A percentile compares a stretch with the other conserved stretches of the same genome.
Conservation (phyloP, 768 basidiomycete species). For the Cyclocybe cylindracea region DNA sequence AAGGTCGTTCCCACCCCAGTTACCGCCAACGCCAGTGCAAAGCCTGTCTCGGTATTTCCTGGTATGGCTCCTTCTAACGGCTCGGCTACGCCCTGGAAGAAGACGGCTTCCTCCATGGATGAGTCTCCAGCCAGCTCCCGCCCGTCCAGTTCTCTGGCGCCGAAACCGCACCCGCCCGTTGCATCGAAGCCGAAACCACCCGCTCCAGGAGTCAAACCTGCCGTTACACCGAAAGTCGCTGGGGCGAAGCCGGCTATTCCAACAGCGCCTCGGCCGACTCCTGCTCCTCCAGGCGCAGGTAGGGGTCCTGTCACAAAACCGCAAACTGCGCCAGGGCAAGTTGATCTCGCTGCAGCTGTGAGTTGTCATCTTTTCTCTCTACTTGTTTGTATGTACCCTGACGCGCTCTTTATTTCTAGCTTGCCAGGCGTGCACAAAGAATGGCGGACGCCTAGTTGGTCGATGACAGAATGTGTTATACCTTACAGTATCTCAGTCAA, state of each 20-base stretch:
- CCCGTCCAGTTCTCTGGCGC: conserved; percentile 49
- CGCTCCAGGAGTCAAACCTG: conserved; percentile 35
- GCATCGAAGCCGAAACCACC: conserved; percentile 72
- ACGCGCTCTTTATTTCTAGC: conserved; percentile 36
- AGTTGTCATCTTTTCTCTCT: conserved; percentile 30
- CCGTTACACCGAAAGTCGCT: conserved; percentile 40
- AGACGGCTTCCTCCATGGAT: conserved; percentile 33
- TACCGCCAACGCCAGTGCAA: conserved; percentile 62
- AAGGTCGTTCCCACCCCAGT: conserved; percentile 43
- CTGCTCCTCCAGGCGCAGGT: conserved; percentile 37
- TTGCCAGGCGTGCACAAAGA: conserved; percentile 77
- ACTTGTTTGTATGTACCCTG: conserved; percentile 1
- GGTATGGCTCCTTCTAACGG: conserved; percentile 72
- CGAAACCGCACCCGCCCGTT: conserved; percentile 59
- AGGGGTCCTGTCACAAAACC: conserved; percentile 39
- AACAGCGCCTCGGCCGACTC: conserved; percentile 50
- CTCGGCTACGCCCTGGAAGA: conserved; percentile 76
- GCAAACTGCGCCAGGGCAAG: conserved; percentile 51
- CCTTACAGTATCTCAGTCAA: conserved; percentile 3
- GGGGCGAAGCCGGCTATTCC: conserved; percentile 63
- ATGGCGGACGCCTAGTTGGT: conserved; percentile 42
- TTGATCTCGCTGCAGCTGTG: conserved; percentile 85
- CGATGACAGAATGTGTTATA: not conserved
- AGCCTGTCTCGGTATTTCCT: conserved; percentile 82
- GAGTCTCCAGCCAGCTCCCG: conserved; percentile 48